Percentiles rank a stretch among this genome's conserved stretches.
These are phyloP conservation scores for Marasmius sp. DNA, from an alignment of 1,284 basidiomycete genomes.

Conservation along the genomic window DNA sequence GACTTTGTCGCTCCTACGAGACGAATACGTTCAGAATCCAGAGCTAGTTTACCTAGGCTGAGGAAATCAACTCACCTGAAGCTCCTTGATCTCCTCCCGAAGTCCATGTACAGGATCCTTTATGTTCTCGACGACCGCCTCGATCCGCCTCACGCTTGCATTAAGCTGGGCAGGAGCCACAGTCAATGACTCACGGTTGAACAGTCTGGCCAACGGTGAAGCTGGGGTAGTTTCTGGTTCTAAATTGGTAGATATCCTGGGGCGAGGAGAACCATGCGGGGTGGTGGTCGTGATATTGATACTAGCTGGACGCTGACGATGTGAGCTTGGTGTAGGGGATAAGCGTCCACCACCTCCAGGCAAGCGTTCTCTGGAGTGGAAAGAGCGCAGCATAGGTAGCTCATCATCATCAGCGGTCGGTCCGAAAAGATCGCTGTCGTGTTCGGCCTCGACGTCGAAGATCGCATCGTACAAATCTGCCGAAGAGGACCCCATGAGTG, in stretches of 20 bases:
- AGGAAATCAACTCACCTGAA: constrained; percentile 53
- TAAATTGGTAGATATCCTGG: constrained; percentile 11
- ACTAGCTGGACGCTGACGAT: constrained; percentile 19
- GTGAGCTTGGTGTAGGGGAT: constrained; percentile 21
- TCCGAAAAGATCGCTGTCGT: constrained; percentile 50
- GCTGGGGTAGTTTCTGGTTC: constrained; percentile 14
- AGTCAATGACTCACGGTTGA: constrained; percentile 30
- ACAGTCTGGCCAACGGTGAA: constrained; percentile 53
- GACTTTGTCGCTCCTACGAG: constrained; percentile 68
- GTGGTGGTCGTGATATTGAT: constrained; percentile 9
- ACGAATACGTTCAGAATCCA: constrained; percentile 5
- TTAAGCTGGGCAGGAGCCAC: constrained; percentile 30
- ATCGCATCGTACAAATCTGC: constrained; percentile 73
- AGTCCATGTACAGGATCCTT: constrained; percentile 60
- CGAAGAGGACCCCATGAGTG: constrained; percentile 63
- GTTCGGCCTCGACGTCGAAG: constrained; percentile 64
- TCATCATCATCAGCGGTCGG: constrained; percentile 43
- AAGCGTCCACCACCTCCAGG: constrained; percentile 4
- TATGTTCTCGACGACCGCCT: constrained; percentile 61
- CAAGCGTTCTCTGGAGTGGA: constrained; percentile 42
- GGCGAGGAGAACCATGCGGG: constrained; percentile 20
- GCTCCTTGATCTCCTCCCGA: constrained; percentile 77
- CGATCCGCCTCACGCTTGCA: constrained; percentile 51
- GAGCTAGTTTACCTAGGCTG: not conserved
- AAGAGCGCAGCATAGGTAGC: constrained; percentile 34